Evolutionary conservation across 306 rosid genomes (phyloP), one percentile per base, ranked within the genome.

Genomic region (Pyrus betulifolia): DNA sequence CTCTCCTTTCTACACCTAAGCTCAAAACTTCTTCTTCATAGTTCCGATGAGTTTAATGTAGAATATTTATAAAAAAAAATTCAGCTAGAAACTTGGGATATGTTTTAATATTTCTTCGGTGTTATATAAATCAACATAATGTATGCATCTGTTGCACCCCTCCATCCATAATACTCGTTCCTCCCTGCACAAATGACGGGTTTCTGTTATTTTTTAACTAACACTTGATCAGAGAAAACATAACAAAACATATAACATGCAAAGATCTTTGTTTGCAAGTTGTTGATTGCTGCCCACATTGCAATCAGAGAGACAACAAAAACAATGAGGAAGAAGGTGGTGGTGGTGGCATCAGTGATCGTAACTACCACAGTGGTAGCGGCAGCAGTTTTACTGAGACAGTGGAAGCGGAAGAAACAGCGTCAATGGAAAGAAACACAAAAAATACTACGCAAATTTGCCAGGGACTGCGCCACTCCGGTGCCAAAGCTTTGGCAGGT

Each of bases 391-490:
- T 9, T 85, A 1, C 21, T 83, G 5, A 80, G 80, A 76, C 60
- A 61, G 9, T 82, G 87, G 91, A 91, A 75, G 71, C 64, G 27
- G 19, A 76, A 76, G 81, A 84, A 75, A 68, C 87, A 91, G 44
- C 76, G 74, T 30, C 82, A 85, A 11, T 67, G 82, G 82, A 85
- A 42, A 77, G 67, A 71, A 74, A 78, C 85, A 1, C 85, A 74
- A 9, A 76, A 76, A 42, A 80, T 88, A 9, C 72, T 91, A 51
- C 74, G 85, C 45, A 88, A 85, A 55, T 86, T 91, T 8, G 90
- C 88, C 3, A 84, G 87, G 72, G 91, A 89, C 63, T 86, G 84
- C 70, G 89, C 89, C 71, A 89, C 94, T 33, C 92, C 90, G 0
- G 81, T 89, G 13, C 74, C 84, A 30, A 85, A 75, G 69, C 88